Conservation (phyloP, 306 rosid genomes). For the Sophora flavescens region DNA sequence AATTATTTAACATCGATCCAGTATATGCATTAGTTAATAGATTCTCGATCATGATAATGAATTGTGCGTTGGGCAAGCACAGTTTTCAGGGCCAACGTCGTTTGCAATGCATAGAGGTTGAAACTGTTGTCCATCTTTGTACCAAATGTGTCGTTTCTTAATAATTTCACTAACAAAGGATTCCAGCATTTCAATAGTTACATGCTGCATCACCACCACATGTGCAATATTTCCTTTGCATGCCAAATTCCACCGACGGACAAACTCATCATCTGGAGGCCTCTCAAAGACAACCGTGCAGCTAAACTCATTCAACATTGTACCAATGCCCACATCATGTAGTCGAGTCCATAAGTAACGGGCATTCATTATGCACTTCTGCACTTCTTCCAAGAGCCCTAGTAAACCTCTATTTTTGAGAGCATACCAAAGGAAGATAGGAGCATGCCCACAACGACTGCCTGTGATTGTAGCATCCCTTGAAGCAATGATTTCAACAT, state of each 20-base stretch:
- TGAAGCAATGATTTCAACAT: slow-evolving; percentile 75
- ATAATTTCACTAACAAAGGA: not conserved
- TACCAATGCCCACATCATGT: not conserved
- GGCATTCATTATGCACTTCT: slow-evolving; percentile 69
- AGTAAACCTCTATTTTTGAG: slow-evolving; percentile 64
- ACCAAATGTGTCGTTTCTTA: not conserved
- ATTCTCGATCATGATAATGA: not conserved
- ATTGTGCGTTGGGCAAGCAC: not conserved
- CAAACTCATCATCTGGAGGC: slow-evolving; percentile 63
- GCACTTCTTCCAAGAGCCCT: slow-evolving; percentile 75
- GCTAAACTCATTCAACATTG: slow-evolving; percentile 34
- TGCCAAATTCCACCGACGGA: slow-evolving; percentile 67
- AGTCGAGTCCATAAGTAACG: not conserved
- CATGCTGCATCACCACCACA: slow-evolving; percentile 35
- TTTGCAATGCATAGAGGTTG: slow-evolving; percentile 2
- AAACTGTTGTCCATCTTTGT: not conserved
- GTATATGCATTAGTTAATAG: no score
- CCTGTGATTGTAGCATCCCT: slow-evolving; percentile 83
- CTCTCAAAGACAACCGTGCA: slow-evolving; percentile 64
- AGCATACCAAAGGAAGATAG: slow-evolving; percentile 79
- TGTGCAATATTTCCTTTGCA: slow-evolving; percentile 73
- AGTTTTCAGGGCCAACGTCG: not conserved
- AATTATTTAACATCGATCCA: no score
- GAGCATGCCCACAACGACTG: slow-evolving; percentile 75
- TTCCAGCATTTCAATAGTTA: slow-evolving; percentile 19